Evolutionary conservation across 148 eudicot genomes (phyloP).

Genomic region (Beta vulgaris): DNA sequence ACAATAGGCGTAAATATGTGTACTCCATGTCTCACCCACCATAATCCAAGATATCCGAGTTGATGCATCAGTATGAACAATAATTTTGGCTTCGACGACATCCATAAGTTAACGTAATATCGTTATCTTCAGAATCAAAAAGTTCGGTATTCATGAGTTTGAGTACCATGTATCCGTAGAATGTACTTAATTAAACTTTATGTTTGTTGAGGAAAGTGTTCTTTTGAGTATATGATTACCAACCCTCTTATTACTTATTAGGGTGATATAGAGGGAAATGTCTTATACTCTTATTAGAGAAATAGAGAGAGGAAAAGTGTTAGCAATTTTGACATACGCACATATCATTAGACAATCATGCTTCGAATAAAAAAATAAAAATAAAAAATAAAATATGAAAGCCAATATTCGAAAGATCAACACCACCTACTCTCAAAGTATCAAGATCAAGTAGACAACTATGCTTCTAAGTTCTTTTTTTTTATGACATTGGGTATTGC

Average conservation of each 20-base stretch:
- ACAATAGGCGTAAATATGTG: neutral
- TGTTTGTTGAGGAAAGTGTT: neutral
- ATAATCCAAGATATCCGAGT: conserved; percentile 1
- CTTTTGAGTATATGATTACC: neutral
- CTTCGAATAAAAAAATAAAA: too few species aligned
- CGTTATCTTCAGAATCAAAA: neutral
- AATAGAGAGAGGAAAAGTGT: neutral
- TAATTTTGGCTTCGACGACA: conserved; percentile 17
- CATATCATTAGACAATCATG: too few species aligned
- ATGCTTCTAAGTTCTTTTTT: too few species aligned
- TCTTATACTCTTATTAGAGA: too few species aligned
- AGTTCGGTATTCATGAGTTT: neutral
- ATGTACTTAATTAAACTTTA: neutral
- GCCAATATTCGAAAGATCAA: too few species aligned
- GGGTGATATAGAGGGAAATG: too few species aligned
- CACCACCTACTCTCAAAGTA: too few species aligned
- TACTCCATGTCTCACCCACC: conserved; percentile 16
- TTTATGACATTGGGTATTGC: too few species aligned
- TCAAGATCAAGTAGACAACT: too few species aligned
- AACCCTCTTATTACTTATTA: too few species aligned
- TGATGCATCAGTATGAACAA: conserved; percentile 32
- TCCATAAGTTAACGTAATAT: conserved; percentile 15
- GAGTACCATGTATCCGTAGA: neutral
- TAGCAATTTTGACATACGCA: too few species aligned
- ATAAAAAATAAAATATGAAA: too few species aligned